Conservation (phyloP, 305 asterid species). For the Vinca major region DNA sequence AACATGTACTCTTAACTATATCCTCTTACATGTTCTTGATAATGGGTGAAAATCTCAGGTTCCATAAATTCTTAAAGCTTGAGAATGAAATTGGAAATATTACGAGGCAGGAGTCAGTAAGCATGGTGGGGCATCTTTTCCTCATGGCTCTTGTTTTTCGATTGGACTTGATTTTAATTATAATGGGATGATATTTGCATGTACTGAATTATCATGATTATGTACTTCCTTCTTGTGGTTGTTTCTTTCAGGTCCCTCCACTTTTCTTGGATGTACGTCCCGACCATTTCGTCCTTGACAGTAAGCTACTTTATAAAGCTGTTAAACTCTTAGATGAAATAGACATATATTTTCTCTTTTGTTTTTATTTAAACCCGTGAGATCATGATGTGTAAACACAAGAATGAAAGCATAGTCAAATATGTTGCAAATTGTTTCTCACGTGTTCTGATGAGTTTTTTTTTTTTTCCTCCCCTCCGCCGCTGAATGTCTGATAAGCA, state of each 20-base stretch:
- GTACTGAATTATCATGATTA: conserved; percentile 5
- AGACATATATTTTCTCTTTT: neutral
- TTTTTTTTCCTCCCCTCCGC: conserved; percentile 4
- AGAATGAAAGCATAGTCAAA: neutral
- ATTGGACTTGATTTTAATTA: neutral
- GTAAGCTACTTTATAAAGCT: conserved; percentile 44
- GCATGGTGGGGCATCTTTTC: conserved; percentile 63
- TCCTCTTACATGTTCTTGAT: conserved; percentile 7
- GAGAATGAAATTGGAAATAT: conserved; percentile 95
- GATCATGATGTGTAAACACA: neutral
- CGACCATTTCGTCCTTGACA: conserved; percentile 47
- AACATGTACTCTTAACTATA: neutral
- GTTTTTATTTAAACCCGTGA: neutral
- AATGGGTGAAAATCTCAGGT: conserved; percentile 40
- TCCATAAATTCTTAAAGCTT: conserved; percentile 87
- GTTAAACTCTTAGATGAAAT: neutral
- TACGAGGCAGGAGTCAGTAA: conserved; percentile 93
- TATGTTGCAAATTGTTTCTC: neutral
- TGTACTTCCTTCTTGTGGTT: conserved; percentile 11
- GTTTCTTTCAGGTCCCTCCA: conserved; percentile 58
- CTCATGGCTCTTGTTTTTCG: conserved; percentile 15
- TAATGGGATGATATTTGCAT: neutral
- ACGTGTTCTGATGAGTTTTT: conserved; percentile 15
- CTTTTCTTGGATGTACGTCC: conserved; percentile 36
- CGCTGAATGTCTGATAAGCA: conserved; percentile 7